Evolutionary conservation across 306 rosid species (phyloP).

Genomic region (Vicia villosa): DNA sequence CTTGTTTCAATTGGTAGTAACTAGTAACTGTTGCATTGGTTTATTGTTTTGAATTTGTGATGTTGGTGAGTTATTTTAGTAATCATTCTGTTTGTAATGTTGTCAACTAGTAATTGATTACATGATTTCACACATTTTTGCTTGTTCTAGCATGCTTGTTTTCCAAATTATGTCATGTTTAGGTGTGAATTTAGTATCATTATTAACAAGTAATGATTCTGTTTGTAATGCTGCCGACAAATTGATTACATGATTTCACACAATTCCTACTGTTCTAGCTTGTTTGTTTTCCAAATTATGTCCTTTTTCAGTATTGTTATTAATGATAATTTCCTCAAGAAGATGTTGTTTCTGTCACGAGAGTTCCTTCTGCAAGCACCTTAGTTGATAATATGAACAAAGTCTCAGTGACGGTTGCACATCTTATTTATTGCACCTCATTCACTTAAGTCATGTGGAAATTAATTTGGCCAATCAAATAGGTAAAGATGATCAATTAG

Average conservation of each 20-base stretch:
- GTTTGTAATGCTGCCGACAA: no score
- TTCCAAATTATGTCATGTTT: not conserved
- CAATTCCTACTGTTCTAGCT: no score
- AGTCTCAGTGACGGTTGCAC: not conserved
- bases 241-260: no score
- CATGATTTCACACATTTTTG: not conserved
- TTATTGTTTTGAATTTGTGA: not conserved
- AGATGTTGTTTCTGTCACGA: not conserved
- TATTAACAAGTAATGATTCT: no score
- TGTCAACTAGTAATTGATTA: not conserved
- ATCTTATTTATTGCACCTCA: not conserved
- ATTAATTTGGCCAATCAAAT: not conserved
- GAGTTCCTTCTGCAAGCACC: not conserved
- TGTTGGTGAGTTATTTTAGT: not conserved
- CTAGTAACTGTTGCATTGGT: not conserved
- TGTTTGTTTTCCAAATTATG: not conserved
- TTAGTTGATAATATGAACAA: not conserved
- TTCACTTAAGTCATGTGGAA: not conserved
- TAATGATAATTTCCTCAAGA: not conserved
- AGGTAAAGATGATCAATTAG: not conserved
- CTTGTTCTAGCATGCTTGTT: not conserved
- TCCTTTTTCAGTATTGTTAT: not conserved
- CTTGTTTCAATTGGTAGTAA: conserved; percentile 4
- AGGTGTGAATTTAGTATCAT: not conserved
- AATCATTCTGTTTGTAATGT: not conserved